A percentile compares a stretch with the other conserved stretches of the same genome.
Conservation (phyloP, 805 yeast genomes). For the Hanseniaspora hatyaiensis region DNA sequence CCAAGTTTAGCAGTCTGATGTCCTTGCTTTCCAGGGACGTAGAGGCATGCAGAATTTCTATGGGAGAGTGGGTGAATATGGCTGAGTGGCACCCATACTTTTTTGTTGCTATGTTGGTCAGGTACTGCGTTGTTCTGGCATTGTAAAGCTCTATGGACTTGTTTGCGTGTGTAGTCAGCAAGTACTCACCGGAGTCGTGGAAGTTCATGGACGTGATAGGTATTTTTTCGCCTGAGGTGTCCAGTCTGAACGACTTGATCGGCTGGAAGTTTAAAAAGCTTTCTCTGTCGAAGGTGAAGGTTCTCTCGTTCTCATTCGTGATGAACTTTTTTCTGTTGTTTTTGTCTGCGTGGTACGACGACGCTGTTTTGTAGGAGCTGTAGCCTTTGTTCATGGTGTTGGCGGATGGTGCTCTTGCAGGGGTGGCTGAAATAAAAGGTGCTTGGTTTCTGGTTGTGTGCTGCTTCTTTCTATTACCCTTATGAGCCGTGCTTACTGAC, state of each 20-base stretch:
- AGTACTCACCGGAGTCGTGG: constrained; percentile 71
- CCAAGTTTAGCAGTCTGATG: constrained; percentile 62
- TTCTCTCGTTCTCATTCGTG: constrained; percentile 12
- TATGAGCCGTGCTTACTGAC: too few relatives aligned
- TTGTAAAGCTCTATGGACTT: constrained; percentile 79
- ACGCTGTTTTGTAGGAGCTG: neutral
- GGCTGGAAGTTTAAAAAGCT: constrained; percentile 27
- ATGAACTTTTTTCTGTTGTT: constrained; percentile 1
- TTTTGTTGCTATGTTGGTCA: constrained; percentile 63
- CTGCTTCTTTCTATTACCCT: neutral
- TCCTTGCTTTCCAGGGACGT: constrained; percentile 60
- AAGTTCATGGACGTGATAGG: constrained; percentile 62
- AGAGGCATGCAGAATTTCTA: constrained; percentile 69
- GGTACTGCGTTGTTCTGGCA: constrained; percentile 52
- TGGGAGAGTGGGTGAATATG: constrained; percentile 62
- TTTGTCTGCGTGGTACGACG: constrained; percentile 5
- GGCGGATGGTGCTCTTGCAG: too few relatives aligned
- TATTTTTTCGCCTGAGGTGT: constrained; percentile 34
- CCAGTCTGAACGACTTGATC: constrained; percentile 42
- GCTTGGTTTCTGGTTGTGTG: neutral
- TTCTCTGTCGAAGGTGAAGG: constrained; percentile 10
- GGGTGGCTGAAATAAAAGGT: too few relatives aligned
- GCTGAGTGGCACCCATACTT: constrained; percentile 90
- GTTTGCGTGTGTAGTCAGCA: constrained; percentile 67
- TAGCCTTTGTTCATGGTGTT: constrained; percentile 7